Evolutionary conservation across 1,139 yeast genomes (phyloP).

Genomic region (Petasospora fabianii): DNA sequence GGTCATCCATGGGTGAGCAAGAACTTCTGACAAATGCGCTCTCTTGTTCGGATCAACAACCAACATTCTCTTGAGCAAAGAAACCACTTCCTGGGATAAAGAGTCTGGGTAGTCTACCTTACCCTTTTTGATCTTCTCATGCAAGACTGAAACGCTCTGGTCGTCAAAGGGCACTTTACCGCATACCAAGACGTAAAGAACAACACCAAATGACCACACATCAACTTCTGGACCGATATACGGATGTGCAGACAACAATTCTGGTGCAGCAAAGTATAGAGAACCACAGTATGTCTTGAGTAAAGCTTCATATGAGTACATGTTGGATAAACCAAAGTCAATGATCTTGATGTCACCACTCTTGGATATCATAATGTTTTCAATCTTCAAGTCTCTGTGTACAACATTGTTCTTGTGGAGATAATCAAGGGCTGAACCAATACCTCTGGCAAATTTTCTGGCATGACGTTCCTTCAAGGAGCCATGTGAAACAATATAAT

Average conservation of each 20-base stretch:
- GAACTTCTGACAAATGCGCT: constrained; percentile 74
- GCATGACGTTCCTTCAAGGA: constrained; percentile 92
- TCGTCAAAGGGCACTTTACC: constrained; percentile 99
- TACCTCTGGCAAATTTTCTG: constrained; percentile 92
- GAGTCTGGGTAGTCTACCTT: constrained; percentile 87
- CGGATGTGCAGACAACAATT: constrained; percentile 85
- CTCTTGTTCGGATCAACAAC: constrained; percentile 84
- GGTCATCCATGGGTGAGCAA: constrained; percentile 92
- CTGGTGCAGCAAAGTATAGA: constrained; percentile 97
- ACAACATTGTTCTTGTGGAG: constrained; percentile 93
- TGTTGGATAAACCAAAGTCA: constrained; percentile 92
- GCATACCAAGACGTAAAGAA: constrained; percentile 87
- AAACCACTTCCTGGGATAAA: constrained; percentile 79
- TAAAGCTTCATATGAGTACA: constrained; percentile 67
- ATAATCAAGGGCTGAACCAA: constrained; percentile 90
- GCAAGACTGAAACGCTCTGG: constrained; percentile 86
- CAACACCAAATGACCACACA: constrained; percentile 98
- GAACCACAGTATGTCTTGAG: constrained; percentile 97
- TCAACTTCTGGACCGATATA: constrained; percentile 97
- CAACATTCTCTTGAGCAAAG: constrained; percentile 80
- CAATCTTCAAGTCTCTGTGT: constrained; percentile 94
- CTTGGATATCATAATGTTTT: constrained; percentile 90
- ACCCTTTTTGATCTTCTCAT: constrained; percentile 91
- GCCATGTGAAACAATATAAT: constrained; percentile 95
- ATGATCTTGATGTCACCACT: constrained; percentile 93